Conservation (phyloP, 306 rosid genomes). For the Pyrus bretschneideri region DNA sequence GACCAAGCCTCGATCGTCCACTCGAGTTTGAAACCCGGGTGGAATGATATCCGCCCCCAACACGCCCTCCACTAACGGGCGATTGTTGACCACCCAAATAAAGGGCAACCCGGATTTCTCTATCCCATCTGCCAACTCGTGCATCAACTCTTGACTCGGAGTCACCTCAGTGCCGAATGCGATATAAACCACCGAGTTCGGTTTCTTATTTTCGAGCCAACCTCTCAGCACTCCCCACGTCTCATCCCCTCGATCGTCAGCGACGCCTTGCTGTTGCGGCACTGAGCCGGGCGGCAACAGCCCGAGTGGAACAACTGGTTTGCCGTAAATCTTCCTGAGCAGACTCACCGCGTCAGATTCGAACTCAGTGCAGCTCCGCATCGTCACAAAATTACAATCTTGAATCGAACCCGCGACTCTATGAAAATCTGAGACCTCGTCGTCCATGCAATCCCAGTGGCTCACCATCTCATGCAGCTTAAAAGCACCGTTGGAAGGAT, state of each 20-base stretch:
- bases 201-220: constrained; percentile 9
- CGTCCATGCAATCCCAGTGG: constrained; percentile 17
- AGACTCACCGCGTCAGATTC: constrained; percentile 6
- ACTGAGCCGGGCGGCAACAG: neutral
- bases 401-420: neutral
- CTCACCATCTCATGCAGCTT: constrained; percentile 7
- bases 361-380: constrained; percentile 6
- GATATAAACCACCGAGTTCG: no score
- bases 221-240: neutral
- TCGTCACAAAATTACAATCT: neutral
- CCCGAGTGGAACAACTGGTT: constrained; percentile 24
- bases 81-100: neutral
- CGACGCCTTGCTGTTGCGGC: neutral
- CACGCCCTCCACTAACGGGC: no score
- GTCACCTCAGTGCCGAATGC: no score
- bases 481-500: neutral
- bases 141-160: no score
- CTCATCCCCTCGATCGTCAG: neutral
- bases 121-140: no score
- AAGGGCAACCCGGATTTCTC: no score
- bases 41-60: neutral
- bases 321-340: constrained; percentile 4
- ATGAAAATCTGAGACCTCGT: constrained; percentile 4
- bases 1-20: neutral
- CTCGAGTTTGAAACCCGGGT: neutral